These are phyloP conservation scores for Exophiala alcalophila DNA, from an alignment of 2,329 filamentous ascomycete genomes.

Conservation along the genomic window DNA sequence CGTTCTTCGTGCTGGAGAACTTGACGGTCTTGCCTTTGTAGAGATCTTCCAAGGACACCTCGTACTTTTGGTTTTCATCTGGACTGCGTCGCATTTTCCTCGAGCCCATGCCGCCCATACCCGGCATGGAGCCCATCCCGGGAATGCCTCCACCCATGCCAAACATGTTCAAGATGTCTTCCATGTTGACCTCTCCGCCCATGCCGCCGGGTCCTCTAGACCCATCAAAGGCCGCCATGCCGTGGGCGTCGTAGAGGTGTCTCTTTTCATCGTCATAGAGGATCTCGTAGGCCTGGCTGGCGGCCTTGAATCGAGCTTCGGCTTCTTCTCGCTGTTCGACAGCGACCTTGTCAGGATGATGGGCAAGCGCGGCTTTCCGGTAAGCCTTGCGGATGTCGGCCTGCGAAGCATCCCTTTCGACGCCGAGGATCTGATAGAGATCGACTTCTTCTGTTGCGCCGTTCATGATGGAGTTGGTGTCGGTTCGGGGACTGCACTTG, in stretches of 20 bases:
- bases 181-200: slow-evolving; percentile 71
- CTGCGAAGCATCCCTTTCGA: slow-evolving; percentile 54
- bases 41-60: slow-evolving; percentile 86
- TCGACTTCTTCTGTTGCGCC: slow-evolving; percentile 24
- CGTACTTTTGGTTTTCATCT: slow-evolving; percentile 86
- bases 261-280: slow-evolving; percentile 94
- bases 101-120: slow-evolving; percentile 46
- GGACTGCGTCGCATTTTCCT: slow-evolving; percentile 67
- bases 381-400: slow-evolving; percentile 62
- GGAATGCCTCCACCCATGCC: slow-evolving; percentile 55
- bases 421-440: slow-evolving; percentile 44
- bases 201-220: slow-evolving; percentile 61
- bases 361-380: slow-evolving; percentile 82
- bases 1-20: slow-evolving; percentile 91
- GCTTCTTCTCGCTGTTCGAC: slow-evolving; percentile 80
- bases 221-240: slow-evolving; percentile 92
- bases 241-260: slow-evolving; percentile 84
- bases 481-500: not conserved
- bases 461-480: slow-evolving; percentile 19
- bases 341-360: slow-evolving; percentile 93
- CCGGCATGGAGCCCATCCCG: slow-evolving; percentile 57
- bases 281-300: slow-evolving; percentile 95
- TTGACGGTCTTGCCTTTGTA: slow-evolving; percentile 99
- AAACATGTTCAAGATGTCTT: slow-evolving; percentile 73
- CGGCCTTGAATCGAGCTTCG: slow-evolving; percentile 87